Evolutionary conservation across 1,284 basidiomycete genomes (phyloP), one percentile per base, ranked within the genome.

Genomic region (Rhodotorula glutinis): DNA sequence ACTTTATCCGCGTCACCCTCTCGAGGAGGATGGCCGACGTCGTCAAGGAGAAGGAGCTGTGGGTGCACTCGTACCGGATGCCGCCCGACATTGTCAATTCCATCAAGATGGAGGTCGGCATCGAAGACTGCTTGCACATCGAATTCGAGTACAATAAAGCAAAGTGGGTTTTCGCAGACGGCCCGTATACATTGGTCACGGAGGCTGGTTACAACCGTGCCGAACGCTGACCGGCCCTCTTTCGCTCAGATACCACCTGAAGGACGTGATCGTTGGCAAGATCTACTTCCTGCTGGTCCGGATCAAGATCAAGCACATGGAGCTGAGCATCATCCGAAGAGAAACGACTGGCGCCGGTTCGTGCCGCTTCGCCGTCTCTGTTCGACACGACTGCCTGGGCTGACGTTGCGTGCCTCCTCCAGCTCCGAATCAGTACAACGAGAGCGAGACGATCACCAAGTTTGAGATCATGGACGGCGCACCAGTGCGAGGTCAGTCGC

Each of bases 301-400:
- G 67, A 98, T 98, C 85, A 98, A 98, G 84, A 98, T 98, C 82
- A 98, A 98, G 80, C 94, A 98, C 76, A 98, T 98, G 94, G 96
- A 98, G 77, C 84, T 98, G 25, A 96, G 92, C 21, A 98, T 98
- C 77, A 98, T 98, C 73, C 88, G 95, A 38, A 85, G 95, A 51
- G 95, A 98, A 79, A 98, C 95, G 27, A 98, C 96, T 0, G 95
- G 95, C 25, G 85, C 92, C 5, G 90, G 90, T 71, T 10, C 43
- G 69, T 60, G 14, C 25, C 11, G 0, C 47, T 38, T n/a, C 1
- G 33, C 5, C 11, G 33, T 25, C 21, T 40, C 4, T 10, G 3
- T 1, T 25, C 27, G 10, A 8, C 25, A 25, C 4, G 16, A 1
- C 41, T 40, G n/a, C 14, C 25, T 19, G 14, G 8, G 11, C 56